Evolutionary conservation across 192 early-diverging fungal genomes (phyloP).

Genomic region (Allomyces javanicus): DNA sequence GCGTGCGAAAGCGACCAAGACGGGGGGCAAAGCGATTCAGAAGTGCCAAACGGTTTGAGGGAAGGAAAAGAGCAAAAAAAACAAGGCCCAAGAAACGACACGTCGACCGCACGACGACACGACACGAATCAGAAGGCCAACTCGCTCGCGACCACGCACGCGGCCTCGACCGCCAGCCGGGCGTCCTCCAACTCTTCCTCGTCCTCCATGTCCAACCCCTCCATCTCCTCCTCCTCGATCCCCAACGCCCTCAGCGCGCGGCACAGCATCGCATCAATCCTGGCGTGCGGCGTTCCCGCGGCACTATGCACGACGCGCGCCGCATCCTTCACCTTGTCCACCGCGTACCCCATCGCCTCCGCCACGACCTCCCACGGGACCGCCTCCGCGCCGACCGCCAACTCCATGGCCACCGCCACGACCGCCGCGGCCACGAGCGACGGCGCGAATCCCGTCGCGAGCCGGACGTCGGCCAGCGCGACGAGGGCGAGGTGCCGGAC

Average conservation of each 20-base stretch:
- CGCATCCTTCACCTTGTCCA: not conserved
- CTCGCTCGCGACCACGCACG: no score
- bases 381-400: conserved; percentile 2
- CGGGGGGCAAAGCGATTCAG: no score
- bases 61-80: no score
- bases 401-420: conserved; percentile 6
- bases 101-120: no score
- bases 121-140: no score
- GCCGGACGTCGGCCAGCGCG: no score
- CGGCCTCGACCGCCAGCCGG: no score
- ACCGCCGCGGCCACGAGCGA: conserved; percentile 11
- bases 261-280: conserved; percentile 76
- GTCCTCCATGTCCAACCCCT: not conserved
- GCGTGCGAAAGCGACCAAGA: no score
- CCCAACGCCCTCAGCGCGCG: conserved; percentile 10
- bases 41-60: no score
- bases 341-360: conserved; percentile 2
- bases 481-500: no score
- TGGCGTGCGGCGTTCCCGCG: conserved; percentile 89
- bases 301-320: conserved; percentile 49
- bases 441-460: conserved; percentile 3
- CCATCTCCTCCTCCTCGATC: not conserved
- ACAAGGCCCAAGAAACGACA: no score
- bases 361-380: conserved; percentile 2
- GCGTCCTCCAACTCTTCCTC: no score